Evolutionary conservation across 208 protist species (phyloP).

Genomic region (Leptomonas pyrrhocoris): DNA sequence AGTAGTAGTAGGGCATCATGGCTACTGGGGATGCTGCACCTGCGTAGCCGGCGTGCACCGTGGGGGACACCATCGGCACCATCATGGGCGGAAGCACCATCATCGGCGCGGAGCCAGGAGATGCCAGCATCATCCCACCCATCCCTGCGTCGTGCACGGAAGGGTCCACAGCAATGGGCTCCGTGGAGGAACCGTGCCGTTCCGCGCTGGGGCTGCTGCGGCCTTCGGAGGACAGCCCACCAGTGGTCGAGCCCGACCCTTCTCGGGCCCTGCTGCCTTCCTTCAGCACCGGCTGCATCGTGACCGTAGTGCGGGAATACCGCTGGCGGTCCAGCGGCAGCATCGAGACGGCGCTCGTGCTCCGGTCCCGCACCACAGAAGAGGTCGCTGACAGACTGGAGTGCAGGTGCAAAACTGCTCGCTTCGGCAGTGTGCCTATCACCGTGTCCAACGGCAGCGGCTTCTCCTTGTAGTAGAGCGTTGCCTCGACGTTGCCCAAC

Average conservation of each 20-base stretch:
- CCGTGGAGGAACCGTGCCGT: constrained; percentile 1
- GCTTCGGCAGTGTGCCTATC: constrained; percentile 40
- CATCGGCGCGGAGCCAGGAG: not conserved
- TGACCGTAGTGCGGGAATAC: constrained; percentile 14
- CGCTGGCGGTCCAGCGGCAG: constrained; percentile 26
- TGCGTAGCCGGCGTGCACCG: not conserved
- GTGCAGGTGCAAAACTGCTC: constrained; percentile 59
- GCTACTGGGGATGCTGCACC: not conserved
- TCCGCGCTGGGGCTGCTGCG: constrained; percentile 18
- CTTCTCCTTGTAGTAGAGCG: constrained; percentile 49
- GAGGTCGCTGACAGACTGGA: constrained; percentile 33
- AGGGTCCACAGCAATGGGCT: not conserved
- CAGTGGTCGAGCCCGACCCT: constrained; percentile 5
- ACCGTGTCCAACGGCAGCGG: constrained; percentile 38
- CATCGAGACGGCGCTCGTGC: constrained; percentile 17
- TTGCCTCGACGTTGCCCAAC: constrained; percentile 38
- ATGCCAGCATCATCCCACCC: too few species aligned
- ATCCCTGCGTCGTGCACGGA: not conserved
- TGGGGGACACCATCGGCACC: not conserved
- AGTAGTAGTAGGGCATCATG: constrained; percentile 24
- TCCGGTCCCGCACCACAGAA: constrained; percentile 23
- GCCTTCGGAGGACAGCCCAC: constrained; percentile 8
- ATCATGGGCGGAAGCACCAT: constrained; percentile 17
- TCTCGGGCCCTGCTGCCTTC: constrained; percentile 1
- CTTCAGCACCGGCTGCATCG: constrained; percentile 32